A percentile compares a stretch with the other conserved stretches of the same genome.
Conservation (phyloP, 495 filamentous ascomycete genomes). For the Penicillium longicatenatum region DNA sequence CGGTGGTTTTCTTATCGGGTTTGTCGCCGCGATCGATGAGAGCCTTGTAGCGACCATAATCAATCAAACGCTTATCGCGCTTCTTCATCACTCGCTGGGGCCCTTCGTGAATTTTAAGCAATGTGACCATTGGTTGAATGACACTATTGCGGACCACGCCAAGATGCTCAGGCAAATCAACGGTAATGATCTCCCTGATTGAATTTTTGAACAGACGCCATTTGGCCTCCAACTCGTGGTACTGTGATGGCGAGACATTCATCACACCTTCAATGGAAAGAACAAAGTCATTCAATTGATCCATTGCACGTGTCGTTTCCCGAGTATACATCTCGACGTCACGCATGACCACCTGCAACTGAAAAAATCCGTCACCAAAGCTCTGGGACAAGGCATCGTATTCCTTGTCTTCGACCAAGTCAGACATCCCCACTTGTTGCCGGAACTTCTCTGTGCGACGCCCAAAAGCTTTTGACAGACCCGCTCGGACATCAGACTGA, state of each 20-base stretch:
- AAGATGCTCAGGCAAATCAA: constrained; percentile 82
- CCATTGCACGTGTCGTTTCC: constrained; percentile 67
- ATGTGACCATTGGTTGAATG: constrained; percentile 80
- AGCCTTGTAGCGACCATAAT: constrained; percentile 81
- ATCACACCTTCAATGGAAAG: constrained; percentile 67
- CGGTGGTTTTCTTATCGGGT: constrained; percentile 76
- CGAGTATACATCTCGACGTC: constrained; percentile 87
- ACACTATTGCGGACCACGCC: constrained; percentile 74
- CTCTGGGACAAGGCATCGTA: constrained; percentile 75
- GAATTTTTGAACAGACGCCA: constrained; percentile 84
- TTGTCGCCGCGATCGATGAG: constrained; percentile 77
- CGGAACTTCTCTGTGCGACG: constrained; percentile 78
- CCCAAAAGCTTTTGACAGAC: constrained; percentile 83
- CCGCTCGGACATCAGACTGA: constrained; percentile 81
- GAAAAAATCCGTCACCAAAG: constrained; percentile 84
- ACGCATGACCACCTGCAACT: constrained; percentile 83
- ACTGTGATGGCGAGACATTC: constrained; percentile 60
- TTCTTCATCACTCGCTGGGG: constrained; percentile 88
- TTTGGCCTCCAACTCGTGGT: constrained; percentile 84
- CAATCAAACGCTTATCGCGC: constrained; percentile 82
- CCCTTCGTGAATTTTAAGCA: constrained; percentile 78
- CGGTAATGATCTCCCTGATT: constrained; percentile 76
- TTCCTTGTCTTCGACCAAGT: constrained; percentile 72
- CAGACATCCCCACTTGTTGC: constrained; percentile 66
- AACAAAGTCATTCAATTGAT: constrained; percentile 69